Conservation (phyloP, 495 filamentous ascomycete genomes). For the Hypoxylon perforatum region DNA sequence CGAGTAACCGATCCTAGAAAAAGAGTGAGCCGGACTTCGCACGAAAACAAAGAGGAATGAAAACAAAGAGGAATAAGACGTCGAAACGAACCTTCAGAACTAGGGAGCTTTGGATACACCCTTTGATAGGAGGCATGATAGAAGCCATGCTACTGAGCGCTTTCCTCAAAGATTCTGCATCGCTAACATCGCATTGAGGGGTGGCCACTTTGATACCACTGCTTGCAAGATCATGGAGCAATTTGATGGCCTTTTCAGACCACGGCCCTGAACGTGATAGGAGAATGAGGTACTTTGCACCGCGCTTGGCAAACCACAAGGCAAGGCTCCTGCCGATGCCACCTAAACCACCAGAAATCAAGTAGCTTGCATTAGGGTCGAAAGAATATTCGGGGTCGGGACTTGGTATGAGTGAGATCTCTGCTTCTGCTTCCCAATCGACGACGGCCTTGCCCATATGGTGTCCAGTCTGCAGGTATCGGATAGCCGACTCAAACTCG, state of each 20-base stretch:
- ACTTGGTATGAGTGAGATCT: background rate
- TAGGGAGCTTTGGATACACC: conserved; percentile 62
- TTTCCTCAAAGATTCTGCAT: too few species aligned
- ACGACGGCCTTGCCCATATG: conserved; percentile 47
- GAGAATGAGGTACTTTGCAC: background rate
- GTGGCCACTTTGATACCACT: too few species aligned
- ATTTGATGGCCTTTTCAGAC: background rate
- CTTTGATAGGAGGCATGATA: conserved; percentile 59
- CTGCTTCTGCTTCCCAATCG: conserved; percentile 33
- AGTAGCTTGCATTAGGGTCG: background rate
- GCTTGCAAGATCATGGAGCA: conserved; percentile 4
- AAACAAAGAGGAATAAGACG: too few species aligned
- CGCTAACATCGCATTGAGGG: too few species aligned
- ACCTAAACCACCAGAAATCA: background rate
- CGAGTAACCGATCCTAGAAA: conserved; percentile 56
- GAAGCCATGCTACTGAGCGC: conserved; percentile 25
- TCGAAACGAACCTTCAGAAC: too few species aligned
- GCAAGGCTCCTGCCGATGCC: background rate
- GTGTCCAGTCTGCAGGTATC: conserved; percentile 52
- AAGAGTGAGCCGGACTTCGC: too few species aligned
- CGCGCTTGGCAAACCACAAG: background rate
- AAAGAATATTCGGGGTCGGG: background rate
- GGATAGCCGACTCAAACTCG: conserved; percentile 58
- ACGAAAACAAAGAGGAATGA: too few species aligned
- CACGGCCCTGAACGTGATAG: background rate